These are phyloP conservation scores for Saturnispora mendoncae DNA, from an alignment of 805 yeast genomes.

Conservation along the genomic window DNA sequence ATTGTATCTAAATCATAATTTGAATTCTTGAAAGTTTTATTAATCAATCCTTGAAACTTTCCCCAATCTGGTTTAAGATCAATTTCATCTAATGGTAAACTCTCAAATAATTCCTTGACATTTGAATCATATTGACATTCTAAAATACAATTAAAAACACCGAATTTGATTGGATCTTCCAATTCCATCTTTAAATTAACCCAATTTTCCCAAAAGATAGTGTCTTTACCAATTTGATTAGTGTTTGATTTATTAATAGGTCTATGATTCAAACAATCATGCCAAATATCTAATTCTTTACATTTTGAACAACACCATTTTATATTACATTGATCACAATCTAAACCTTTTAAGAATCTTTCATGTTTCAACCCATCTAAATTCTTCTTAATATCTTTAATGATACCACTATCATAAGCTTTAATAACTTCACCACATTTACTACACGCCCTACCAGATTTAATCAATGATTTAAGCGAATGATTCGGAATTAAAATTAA, in stretches of 20 bases:
- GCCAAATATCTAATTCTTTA: constrained; percentile 22
- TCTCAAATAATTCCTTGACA: constrained; percentile 15
- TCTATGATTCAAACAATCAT: constrained; percentile 21
- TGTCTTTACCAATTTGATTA: constrained; percentile 15
- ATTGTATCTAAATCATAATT: constrained; percentile 15
- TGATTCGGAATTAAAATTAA: constrained; percentile 21
- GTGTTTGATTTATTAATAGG: constrained; percentile 26
- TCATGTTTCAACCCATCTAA: constrained; percentile 20
- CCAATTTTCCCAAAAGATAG: constrained; percentile 22
- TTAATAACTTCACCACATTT: constrained; percentile 28
- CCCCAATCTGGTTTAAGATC: constrained; percentile 12
- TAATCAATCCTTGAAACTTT: constrained; percentile 13
- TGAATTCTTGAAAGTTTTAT: constrained; percentile 19
- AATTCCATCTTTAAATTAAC: constrained; percentile 14
- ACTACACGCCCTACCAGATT: constrained; percentile 27
- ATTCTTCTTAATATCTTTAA: constrained; percentile 16
- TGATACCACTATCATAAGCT: constrained; percentile 25
- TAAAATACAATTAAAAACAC: constrained; percentile 18
- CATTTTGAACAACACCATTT: constrained; percentile 28
- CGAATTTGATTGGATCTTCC: constrained; percentile 7
- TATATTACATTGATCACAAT: constrained; percentile 23
- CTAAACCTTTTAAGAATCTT: constrained; percentile 25
- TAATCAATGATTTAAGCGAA: constrained; percentile 21
- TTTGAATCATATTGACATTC: constrained; percentile 18
- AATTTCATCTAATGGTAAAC: constrained; percentile 12